Evolutionary conservation across 2,329 filamentous ascomycete species (phyloP), one percentile per base, ranked within the genome.

Genomic region (Alternaria brassicae): DNA sequence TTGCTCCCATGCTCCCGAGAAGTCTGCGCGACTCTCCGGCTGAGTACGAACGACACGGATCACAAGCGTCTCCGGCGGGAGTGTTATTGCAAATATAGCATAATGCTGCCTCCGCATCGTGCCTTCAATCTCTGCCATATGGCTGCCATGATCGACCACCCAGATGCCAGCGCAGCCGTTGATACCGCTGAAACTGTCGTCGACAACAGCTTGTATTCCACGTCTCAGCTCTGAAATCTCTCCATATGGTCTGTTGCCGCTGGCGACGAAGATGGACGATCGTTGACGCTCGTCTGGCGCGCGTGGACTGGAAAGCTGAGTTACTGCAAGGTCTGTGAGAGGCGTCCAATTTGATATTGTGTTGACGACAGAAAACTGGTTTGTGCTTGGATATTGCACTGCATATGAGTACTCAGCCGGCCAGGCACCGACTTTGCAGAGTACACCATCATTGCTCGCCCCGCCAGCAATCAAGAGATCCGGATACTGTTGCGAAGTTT

Each of bases 391-490:
- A 60, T 85, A 78, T 64, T 87, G 84, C 52, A 88, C 83, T 58
- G 84, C 77, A 44, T 87, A 79, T 81, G 88, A 67, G 34, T 74
- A 68, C 63, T 75, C 60, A 27, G 61, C 57, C n/a, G 66, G 69
- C 69, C 75, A 77, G 9, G 70, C 63, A 67, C 83, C 80, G 76
- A 91, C 88, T 77, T 88, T 87, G 81, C 90, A 94, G 6, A 95
- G 83, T 1, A 89, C 88, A 6, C 93, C 93, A 60, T 89, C 86
- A 8, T 92, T 91, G 53, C 89, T 90, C 65, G 91, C 89, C 0
- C 94, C 93, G 4, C 90, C 91, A 47, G 90, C 87, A 34, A 96
- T 85, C 45, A 97, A 81, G n/a, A 96, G 84, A 74, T 97, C 93
- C 2, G 88, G 88, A 58, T 86, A 87, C 34, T 84, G 80, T 62